Conservation (phyloP, 2,329 filamentous ascomycete species). For the Verticillium dahliae region DNA sequence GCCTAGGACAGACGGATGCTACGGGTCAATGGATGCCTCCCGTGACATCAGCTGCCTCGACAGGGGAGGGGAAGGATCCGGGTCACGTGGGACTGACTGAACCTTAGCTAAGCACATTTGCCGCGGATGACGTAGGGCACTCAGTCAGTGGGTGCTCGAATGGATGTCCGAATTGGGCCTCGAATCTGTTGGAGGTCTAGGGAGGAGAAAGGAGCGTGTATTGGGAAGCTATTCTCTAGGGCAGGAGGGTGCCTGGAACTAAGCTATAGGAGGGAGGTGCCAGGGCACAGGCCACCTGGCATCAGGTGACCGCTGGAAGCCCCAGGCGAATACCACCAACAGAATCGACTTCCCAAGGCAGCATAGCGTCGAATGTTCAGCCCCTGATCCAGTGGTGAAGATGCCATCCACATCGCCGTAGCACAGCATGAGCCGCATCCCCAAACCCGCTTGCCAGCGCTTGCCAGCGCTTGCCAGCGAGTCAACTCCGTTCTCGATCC, state of each 20-base stretch:
- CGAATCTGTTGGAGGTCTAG: background rate
- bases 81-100: background rate
- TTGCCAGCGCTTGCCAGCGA: too few species aligned
- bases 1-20: background rate
- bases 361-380: background rate
- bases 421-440: background rate
- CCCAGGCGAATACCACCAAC: too few species aligned
- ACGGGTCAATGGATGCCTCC: background rate
- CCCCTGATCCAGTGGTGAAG: background rate
- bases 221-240: too few species aligned
- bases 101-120: background rate
- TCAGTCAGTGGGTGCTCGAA: background rate
- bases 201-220: too few species aligned
- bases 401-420: background rate
- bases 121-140: background rate
- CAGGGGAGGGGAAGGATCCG: background rate
- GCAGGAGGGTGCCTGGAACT: too few species aligned
- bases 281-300: too few species aligned
- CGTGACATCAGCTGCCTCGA: background rate
- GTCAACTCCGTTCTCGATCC: too few species aligned
- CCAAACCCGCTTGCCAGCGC: too few species aligned
- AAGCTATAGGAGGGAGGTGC: too few species aligned
- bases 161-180: background rate
- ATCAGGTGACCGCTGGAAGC: too few species aligned
- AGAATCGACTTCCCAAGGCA: background rate